Evolutionary conservation across 1,284 basidiomycete genomes (phyloP).

Genomic region (Uromyces viciae-fabae): DNA sequence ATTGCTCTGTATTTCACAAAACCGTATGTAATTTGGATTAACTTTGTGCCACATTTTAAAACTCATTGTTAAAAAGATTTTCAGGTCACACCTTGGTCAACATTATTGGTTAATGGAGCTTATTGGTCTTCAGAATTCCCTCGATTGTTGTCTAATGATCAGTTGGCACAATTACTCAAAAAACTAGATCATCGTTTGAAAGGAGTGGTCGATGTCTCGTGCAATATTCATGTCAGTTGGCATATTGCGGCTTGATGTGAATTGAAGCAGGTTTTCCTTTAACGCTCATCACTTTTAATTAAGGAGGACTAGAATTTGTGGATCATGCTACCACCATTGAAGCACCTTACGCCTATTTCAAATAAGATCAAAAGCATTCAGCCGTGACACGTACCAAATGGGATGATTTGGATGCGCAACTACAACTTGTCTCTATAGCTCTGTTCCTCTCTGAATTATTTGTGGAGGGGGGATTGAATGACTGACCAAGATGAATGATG

Average conservation of each 20-base stretch:
- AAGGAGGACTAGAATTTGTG: conserved; percentile 81
- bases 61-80: background rate
- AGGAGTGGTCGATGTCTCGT: conserved; percentile 78
- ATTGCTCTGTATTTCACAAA: conserved; percentile 66
- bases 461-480: too few relatives aligned
- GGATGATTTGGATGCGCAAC: conserved; percentile 52
- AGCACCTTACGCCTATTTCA: conserved; percentile 64
- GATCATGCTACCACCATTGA: conserved; percentile 69
- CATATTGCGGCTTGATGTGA: background rate
- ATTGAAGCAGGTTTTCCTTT: background rate
- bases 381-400: conserved; percentile 5
- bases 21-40: conserved; percentile 58
- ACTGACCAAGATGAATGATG: background rate
- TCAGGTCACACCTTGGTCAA: conserved; percentile 76
- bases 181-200: conserved; percentile 61
- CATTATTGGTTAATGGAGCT: conserved; percentile 75
- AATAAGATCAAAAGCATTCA: conserved; percentile 34
- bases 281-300: background rate
- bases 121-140: conserved; percentile 77
- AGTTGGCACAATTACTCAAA: conserved; percentile 63
- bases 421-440: conserved; percentile 55
- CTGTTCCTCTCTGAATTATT: conserved; percentile 14
- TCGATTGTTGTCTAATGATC: conserved; percentile 68
- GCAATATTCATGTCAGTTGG: conserved; percentile 67
- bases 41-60: conserved; percentile 38